phyloP scores from a whole-genome alignment of 192 early-diverging fungal genomes.

The Coemansia sp. region DNA sequence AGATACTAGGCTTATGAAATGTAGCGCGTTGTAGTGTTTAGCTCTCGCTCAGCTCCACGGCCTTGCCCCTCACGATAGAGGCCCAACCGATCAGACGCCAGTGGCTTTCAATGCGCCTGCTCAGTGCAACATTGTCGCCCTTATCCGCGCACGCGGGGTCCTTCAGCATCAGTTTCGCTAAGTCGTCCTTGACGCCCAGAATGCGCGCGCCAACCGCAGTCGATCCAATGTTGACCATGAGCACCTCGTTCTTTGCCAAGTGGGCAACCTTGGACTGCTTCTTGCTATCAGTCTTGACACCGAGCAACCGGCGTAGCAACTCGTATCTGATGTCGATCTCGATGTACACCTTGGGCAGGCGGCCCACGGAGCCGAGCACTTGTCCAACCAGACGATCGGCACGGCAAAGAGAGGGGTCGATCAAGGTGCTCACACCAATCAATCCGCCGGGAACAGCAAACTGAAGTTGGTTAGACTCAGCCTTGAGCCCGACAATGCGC shows the following conservation, averaged over 20 bases:
- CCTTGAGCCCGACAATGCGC: constrained; percentile 80
- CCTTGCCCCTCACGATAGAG: constrained; percentile 81
- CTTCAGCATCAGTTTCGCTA: constrained; percentile 91
- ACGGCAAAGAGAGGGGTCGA: constrained; percentile 96
- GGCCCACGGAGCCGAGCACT: constrained; percentile 89
- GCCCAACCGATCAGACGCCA: constrained; percentile 99
- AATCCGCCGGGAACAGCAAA: constrained; percentile 99
- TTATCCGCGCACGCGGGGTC: constrained; percentile 94
- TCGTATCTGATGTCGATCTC: constrained; percentile 98
- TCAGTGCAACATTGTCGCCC: constrained; percentile 94
- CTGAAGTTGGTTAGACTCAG: constrained; percentile 88
- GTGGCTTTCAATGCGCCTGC: constrained; percentile 94
- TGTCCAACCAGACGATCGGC: constrained; percentile 96
- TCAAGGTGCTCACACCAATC: constrained; percentile 95
- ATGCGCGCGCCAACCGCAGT: constrained; percentile 94
- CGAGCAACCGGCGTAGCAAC: constrained; percentile 91
- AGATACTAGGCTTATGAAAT: background rate
- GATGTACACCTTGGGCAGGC: constrained; percentile 89
- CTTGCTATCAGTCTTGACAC: constrained; percentile 97
- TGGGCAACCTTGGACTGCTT: constrained; percentile 97
- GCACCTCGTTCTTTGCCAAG: constrained; percentile 87
- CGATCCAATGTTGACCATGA: constrained; percentile 97
- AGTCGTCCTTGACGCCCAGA: constrained; percentile 87
- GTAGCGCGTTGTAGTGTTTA: constrained; percentile 9
- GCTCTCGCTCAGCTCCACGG: constrained; percentile 25